phyloP scores from a whole-genome alignment of 2,329 filamentous ascomycete genomes.

The Ascochyta clinopodiicola region DNA sequence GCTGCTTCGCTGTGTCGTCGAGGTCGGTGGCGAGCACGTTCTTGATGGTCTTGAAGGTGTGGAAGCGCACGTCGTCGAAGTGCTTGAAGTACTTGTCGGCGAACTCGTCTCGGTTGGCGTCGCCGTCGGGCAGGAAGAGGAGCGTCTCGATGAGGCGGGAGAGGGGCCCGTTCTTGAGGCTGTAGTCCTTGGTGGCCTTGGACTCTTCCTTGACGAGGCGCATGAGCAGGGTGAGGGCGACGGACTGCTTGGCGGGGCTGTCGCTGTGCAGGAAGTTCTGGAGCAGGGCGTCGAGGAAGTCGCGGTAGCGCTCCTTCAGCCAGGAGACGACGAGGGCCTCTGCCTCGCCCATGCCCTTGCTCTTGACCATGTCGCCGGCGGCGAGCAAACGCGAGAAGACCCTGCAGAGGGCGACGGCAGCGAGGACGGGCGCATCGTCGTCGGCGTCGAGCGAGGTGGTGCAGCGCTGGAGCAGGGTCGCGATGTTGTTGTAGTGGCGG shows the following conservation, averaged over 20 bases:
- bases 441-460: conserved; percentile 51
- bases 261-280: conserved; percentile 63
- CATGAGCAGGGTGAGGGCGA: conserved; percentile 81
- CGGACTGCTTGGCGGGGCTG: conserved; percentile 68
- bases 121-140: conserved; percentile 63
- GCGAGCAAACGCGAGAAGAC: conserved; percentile 84
- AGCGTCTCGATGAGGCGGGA: conserved; percentile 68
- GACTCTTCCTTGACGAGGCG: conserved; percentile 79
- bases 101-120: conserved; percentile 73
- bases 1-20: conserved; percentile 25
- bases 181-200: conserved; percentile 56
- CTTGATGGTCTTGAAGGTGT: conserved; percentile 77
- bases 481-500: conserved; percentile 92
- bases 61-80: conserved; percentile 85
- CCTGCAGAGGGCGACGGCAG: conserved; percentile 81
- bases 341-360: conserved; percentile 71
- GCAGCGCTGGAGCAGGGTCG: conserved; percentile 68
- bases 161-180: conserved; percentile 74
- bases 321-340: conserved; percentile 77
- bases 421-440: conserved; percentile 66
- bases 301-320: conserved; percentile 76
- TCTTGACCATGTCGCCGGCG: conserved; percentile 71
- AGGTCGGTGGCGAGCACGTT: conserved; percentile 53
- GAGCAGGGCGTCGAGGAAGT: conserved; percentile 71
- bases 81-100: conserved; percentile 77